phyloP scores from a whole-genome alignment of 108 stramenopile species.

The Bacterosira constricta region DNA sequence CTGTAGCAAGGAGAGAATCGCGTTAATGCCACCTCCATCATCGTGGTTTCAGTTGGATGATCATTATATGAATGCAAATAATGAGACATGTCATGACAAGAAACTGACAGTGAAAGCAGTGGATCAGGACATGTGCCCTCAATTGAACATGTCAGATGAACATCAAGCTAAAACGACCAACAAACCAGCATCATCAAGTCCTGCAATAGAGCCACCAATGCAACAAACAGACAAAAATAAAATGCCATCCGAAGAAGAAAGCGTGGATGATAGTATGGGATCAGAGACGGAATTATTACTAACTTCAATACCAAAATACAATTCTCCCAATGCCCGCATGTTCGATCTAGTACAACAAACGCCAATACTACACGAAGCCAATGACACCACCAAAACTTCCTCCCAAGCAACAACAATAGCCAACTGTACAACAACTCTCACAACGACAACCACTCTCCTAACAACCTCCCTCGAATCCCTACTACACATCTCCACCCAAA shows the following conservation, averaged over 20 bases:
- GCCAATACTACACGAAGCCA: too few relatives aligned
- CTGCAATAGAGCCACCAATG: background rate
- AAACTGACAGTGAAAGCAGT: background rate
- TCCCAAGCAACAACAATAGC: too few relatives aligned
- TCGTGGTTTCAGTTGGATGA: slow-evolving; percentile 25
- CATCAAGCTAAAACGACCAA: background rate
- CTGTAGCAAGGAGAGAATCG: too few relatives aligned
- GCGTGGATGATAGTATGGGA: too few relatives aligned
- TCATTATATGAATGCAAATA: background rate
- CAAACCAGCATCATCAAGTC: background rate
- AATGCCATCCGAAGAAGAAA: too few relatives aligned
- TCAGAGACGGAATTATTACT: too few relatives aligned
- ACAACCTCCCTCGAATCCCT: background rate
- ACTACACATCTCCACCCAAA: background rate
- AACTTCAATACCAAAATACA: slow-evolving; percentile 10
- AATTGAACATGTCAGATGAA: background rate
- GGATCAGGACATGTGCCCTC: background rate
- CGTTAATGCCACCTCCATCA: slow-evolving; percentile 25
- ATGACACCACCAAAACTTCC: too few relatives aligned
- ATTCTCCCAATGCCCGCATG: slow-evolving; percentile 27
- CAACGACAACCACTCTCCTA: too few relatives aligned
- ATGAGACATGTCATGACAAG: too few relatives aligned
- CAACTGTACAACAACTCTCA: too few relatives aligned
- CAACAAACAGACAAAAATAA: too few relatives aligned
- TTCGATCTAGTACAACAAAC: slow-evolving; percentile 28